Evolutionary conservation across 331 rosid genomes (phyloP).

Genomic region (Arachis monticola): DNA sequence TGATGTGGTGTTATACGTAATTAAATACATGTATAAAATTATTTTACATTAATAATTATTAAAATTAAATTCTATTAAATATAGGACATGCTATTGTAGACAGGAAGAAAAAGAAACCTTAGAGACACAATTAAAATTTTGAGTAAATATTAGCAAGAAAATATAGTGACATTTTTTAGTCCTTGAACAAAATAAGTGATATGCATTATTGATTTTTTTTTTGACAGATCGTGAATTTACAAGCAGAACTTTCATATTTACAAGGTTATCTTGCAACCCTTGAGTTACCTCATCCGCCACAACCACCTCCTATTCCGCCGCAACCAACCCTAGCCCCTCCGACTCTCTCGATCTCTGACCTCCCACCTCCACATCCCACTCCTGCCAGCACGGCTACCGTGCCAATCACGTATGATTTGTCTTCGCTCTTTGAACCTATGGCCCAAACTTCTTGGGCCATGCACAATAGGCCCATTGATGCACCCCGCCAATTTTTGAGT

Average conservation of each 20-base stretch:
- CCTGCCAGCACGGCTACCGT: conserved; percentile 46
- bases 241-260: conserved; percentile 85
- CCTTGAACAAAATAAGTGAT: too few species aligned
- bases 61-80: too few species aligned
- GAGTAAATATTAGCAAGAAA: too few species aligned
- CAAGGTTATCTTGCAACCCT: conserved; percentile 83
- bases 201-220: conserved; percentile 8
- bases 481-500: conserved; percentile 48
- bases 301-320: conserved; percentile 52
- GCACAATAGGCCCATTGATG: conserved; percentile 63
- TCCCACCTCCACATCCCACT: conserved; percentile 45
- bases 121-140: too few species aligned
- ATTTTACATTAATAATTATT: too few species aligned
- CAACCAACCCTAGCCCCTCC: conserved; percentile 42
- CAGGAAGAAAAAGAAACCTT: too few species aligned
- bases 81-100: too few species aligned
- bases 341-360: conserved; percentile 52
- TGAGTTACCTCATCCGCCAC: conserved; percentile 78
- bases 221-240: conserved; percentile 73
- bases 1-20: too few species aligned
- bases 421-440: conserved; percentile 83
- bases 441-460: conserved; percentile 66
- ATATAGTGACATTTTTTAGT: too few species aligned
- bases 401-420: conserved; percentile 66
- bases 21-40: too few species aligned